Percentiles rank a stretch among this genome's conserved stretches.
Evolutionary conservation across 1,139 yeast species (phyloP).

Genomic region (Debaryomyces sp.): DNA sequence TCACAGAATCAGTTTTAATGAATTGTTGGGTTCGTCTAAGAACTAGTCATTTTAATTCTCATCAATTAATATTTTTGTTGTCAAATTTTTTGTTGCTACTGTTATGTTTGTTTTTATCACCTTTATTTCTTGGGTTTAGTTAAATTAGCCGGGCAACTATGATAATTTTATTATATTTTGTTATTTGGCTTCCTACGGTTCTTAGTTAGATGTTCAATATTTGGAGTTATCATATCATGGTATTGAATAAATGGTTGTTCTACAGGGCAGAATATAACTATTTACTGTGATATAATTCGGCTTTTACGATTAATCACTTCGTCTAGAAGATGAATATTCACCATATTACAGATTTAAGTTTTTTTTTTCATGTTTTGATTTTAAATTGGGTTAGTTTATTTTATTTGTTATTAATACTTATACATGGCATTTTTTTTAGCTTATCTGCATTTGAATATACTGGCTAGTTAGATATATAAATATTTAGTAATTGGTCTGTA

Average conservation of each 20-base stretch:
- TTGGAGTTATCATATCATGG: neutral
- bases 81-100: neutral
- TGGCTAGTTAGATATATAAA: neutral
- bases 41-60: slow-evolving; percentile 10
- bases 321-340: slow-evolving; percentile 2
- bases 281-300: neutral
- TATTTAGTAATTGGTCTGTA: neutral
- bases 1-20: slow-evolving; percentile 46
- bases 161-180: neutral
- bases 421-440: neutral
- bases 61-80: slow-evolving; percentile 2
- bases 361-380: slow-evolving; percentile 1
- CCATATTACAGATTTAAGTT: neutral
- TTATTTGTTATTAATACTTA: slow-evolving; percentile 1
- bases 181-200: neutral
- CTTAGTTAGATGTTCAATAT: neutral
- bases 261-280: neutral
- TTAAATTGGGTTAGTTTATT: slow-evolving; percentile 2
- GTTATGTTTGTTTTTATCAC: neutral
- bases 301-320: neutral
- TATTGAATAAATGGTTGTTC: neutral
- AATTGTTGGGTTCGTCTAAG: slow-evolving; percentile 42
- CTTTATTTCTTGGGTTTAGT: slow-evolving; percentile 2
- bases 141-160: neutral
- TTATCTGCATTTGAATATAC: slow-evolving; percentile 1